Percentiles rank a stretch among this genome's conserved stretches.
Evolutionary conservation across 495 filamentous ascomycete species (phyloP).

Genomic region (Gamarada debralockiae): DNA sequence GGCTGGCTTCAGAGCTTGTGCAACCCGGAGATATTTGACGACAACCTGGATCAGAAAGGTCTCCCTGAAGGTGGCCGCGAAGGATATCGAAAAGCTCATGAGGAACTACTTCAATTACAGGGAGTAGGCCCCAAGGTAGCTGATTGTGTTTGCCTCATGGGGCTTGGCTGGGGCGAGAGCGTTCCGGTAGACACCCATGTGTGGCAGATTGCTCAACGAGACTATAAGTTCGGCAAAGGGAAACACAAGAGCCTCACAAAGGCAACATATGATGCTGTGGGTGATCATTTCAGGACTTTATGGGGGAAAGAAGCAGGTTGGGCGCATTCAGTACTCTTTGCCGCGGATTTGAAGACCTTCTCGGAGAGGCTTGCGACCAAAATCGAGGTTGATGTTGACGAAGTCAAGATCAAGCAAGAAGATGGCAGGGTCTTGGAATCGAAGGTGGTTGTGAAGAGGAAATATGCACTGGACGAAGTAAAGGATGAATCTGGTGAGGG

Average conservation of each 20-base stretch:
- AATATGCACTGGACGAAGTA: constrained; percentile 15
- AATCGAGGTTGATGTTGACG: constrained; percentile 45
- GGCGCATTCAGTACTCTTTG: constrained; percentile 96
- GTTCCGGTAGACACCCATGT: constrained; percentile 98
- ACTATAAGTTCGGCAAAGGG: constrained; percentile 86
- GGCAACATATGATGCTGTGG: constrained; percentile 83
- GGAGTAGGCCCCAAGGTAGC: constrained; percentile 96
- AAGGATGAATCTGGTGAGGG: constrained; percentile 17
- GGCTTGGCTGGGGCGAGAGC: constrained; percentile 91
- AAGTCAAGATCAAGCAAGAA: constrained; percentile 27
- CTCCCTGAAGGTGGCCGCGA: constrained; percentile 49
- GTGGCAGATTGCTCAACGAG: constrained; percentile 94
- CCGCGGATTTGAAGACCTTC: constrained; percentile 86
- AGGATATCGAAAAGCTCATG: constrained; percentile 75
- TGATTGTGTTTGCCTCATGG: constrained; percentile 96
- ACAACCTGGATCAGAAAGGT: constrained; percentile 43
- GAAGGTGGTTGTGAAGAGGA: constrained; percentile 16
- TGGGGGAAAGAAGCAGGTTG: constrained; percentile 96
- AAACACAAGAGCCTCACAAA: constrained; percentile 85
- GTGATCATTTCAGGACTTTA: constrained; percentile 80
- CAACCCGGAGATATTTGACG: constrained; percentile 59
- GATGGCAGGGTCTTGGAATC: constrained; percentile 16
- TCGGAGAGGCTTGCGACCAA: constrained; percentile 56
- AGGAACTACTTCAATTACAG: constrained; percentile 68
- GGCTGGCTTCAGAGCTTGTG: constrained; percentile 73